Percentiles rank a stretch among this genome's conserved stretches.
These are phyloP conservation scores for Chrysanthemum lavandulifolium DNA, from an alignment of 129 eudicot species.

Conservation along the genomic window DNA sequence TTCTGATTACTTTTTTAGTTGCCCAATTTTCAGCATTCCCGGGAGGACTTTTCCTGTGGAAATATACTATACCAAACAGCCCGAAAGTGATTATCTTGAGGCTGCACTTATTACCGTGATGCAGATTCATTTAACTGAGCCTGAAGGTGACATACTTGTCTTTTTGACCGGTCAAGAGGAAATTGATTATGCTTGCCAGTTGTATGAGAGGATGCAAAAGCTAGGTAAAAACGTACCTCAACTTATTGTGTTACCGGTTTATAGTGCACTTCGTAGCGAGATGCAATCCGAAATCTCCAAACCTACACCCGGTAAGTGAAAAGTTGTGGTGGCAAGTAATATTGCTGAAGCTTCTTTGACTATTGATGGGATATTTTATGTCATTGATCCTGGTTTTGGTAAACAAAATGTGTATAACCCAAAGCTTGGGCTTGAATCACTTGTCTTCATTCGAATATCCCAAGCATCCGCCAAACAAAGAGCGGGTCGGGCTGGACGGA, in stretches of 20 bases:
- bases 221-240: slow-evolving; percentile 49
- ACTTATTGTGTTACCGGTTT: background rate
- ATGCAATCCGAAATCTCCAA: too few species aligned
- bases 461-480: slow-evolving; percentile 88
- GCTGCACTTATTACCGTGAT: slow-evolving; percentile 80
- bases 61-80: slow-evolving; percentile 78
- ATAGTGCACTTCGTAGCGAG: slow-evolving; percentile 10
- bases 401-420: slow-evolving; percentile 88
- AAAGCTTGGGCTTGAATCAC: slow-evolving; percentile 76
- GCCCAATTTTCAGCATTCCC: slow-evolving; percentile 84
- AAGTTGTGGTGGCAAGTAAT: too few species aligned
- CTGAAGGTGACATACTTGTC: slow-evolving; percentile 85
- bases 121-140: slow-evolving; percentile 86
- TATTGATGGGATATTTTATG: too few species aligned
- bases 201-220: slow-evolving; percentile 39
- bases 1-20: slow-evolving; percentile 70
- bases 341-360: slow-evolving; percentile 20
- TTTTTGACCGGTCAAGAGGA: slow-evolving; percentile 95
- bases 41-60: slow-evolving; percentile 89
- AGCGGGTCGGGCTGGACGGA: background rate
- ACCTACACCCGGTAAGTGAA: too few species aligned
- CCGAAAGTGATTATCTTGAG: slow-evolving; percentile 81
- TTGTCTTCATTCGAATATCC: slow-evolving; percentile 76
- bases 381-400: too few species aligned
- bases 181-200: slow-evolving; percentile 76